Evolutionary conservation across 768 basidiomycete species (phyloP).

Genomic region (Suillus subalutaceus): DNA sequence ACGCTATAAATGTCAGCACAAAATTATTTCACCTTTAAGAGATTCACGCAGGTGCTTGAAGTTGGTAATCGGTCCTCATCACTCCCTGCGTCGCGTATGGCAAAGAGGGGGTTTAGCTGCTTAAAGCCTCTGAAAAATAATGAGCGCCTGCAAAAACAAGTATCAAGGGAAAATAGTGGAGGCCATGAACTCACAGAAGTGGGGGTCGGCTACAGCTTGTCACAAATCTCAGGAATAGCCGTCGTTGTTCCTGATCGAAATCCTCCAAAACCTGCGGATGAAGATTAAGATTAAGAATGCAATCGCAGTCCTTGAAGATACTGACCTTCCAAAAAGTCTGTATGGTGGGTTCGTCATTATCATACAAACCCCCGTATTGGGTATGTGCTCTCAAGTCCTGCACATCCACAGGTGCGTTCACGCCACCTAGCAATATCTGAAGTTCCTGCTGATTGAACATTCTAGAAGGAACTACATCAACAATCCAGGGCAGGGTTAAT

Average conservation of each 20-base stretch:
- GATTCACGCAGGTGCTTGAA: slow-evolving; percentile 88
- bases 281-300: slow-evolving; percentile 2
- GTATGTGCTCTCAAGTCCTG: slow-evolving; percentile 80
- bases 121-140: slow-evolving; percentile 66
- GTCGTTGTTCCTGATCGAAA: slow-evolving; percentile 80
- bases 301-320: slow-evolving; percentile 5
- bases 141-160: not conserved
- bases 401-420: slow-evolving; percentile 82
- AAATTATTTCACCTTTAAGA: slow-evolving; percentile 68
- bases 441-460: slow-evolving; percentile 99
- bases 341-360: slow-evolving; percentile 72
- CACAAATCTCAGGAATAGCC: slow-evolving; percentile 83
- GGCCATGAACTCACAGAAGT: slow-evolving; percentile 59
- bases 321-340: slow-evolving; percentile 79
- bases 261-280: slow-evolving; percentile 65
- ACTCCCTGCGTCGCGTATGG: slow-evolving; percentile 77
- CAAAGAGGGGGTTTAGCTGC: slow-evolving; percentile 85
- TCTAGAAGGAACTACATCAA: slow-evolving; percentile 40
- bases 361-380: slow-evolving; percentile 80
- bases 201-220: slow-evolving; percentile 93
- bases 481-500: not conserved
- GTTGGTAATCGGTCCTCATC: slow-evolving; percentile 76
- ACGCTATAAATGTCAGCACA: slow-evolving; percentile 10
- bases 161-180: not conserved
- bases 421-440: slow-evolving; percentile 88